Evolutionary conservation across 345 rosid species (phyloP), one percentile per base, ranked within the genome.

Genomic region (Brassica incana): DNA sequence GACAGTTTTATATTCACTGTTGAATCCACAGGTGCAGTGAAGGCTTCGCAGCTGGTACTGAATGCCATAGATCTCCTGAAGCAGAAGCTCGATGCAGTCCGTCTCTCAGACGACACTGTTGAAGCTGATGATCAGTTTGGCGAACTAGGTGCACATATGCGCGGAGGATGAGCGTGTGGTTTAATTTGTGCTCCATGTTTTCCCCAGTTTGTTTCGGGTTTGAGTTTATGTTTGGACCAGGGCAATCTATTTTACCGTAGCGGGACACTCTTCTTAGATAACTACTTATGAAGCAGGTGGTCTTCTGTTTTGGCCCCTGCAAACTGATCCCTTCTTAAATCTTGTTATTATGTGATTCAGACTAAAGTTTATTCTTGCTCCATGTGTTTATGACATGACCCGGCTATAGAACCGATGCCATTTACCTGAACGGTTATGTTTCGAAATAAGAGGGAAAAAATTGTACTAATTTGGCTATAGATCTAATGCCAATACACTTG

Each of bases 71-170:
- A 93, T 69, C 60, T 93, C 67, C 80, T 96, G 77, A 91, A 90
- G 82, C 91, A 85, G 74, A 96, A 96, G 87, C 92, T 96, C 75
- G 98, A 93, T 79, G 93, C 97, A 56, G 97, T 95, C 68, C 91
- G 97, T 69, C 88, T 93, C 45, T 91, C 99, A 0, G 97, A 89
- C 9, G 98, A 93, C 80, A 90, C 98, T 2, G 97, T 93, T 1
- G 97, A 93, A 82, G 99, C 97, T 0, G 98, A 93, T 84, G 99
- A 96, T 83, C 99, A 93, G 77, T 96, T 93, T 84, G 99, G 97
- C 29, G 99, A 96, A 83, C 97, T 93, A 6, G 97, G 99, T 66
- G 99, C 97, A 5, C 99, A 95, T 74, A 88, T 93, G 99, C 97
- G 92, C 2, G 99, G 91, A 74, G 99, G 98, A 58, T 93, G 84